Evolutionary conservation across 805 yeast genomes (phyloP).

Genomic region (Jamesozyma lodderae): DNA sequence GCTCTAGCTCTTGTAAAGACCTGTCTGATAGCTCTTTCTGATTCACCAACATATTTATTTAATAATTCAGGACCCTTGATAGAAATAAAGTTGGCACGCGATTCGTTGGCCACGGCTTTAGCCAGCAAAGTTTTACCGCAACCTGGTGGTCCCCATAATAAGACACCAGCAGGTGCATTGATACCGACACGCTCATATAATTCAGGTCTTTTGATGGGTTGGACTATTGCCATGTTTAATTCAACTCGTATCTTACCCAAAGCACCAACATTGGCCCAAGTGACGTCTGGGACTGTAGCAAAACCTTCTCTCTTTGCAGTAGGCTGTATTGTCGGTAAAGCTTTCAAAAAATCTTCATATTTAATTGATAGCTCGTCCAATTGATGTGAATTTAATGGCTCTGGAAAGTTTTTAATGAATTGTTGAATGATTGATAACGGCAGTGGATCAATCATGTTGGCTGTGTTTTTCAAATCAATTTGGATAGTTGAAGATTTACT

Average conservation of each 20-base stretch:
- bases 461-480: conserved; percentile 24
- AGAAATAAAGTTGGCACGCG: conserved; percentile 90
- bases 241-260: conserved; percentile 72
- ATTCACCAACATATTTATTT: conserved; percentile 93
- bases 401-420: conserved; percentile 66
- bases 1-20: conserved; percentile 89
- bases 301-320: conserved; percentile 97
- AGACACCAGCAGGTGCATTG: conserved; percentile 92
- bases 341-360: conserved; percentile 70
- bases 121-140: conserved; percentile 96
- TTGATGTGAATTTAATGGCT: conserved; percentile 68
- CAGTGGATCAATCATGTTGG: conserved; percentile 28
- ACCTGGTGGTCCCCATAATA: conserved; percentile 99
- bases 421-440: conserved; percentile 59
- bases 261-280: conserved; percentile 95
- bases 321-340: conserved; percentile 90
- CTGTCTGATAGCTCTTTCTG: conserved; percentile 88
- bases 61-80: conserved; percentile 93
- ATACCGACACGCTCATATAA: conserved; percentile 85
- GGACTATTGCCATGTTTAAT: conserved; percentile 93
- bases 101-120: conserved; percentile 96
- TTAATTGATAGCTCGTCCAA: conserved; percentile 67
- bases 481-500: background rate
- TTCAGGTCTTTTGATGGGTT: conserved; percentile 90
- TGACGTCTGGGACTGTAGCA: conserved; percentile 95